These are phyloP conservation scores for Mycena polygramma DNA, from an alignment of 768 basidiomycete genomes.

Conservation along the genomic window DNA sequence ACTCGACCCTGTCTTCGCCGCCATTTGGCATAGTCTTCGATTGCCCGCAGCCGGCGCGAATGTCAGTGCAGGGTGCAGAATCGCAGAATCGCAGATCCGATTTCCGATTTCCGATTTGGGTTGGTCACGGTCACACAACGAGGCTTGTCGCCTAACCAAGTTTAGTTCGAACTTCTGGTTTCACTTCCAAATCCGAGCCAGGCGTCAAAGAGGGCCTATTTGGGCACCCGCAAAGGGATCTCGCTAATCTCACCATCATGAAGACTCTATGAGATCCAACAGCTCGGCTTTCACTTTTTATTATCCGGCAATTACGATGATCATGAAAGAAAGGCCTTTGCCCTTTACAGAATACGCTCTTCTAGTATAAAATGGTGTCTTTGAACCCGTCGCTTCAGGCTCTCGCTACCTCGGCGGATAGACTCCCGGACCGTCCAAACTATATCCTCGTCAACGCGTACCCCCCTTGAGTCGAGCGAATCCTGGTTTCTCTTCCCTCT, in stretches of 20 bases:
- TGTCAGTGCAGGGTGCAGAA: no score
- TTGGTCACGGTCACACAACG: conserved; percentile 20
- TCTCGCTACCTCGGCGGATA: conserved; percentile 9
- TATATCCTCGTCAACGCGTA: background rate
- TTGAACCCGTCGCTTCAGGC: conserved; percentile 8
- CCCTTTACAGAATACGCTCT: conserved; percentile 16
- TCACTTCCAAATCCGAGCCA: conserved; percentile 17
- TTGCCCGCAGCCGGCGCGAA: no score
- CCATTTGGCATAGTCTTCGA: background rate
- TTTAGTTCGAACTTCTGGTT: conserved; percentile 9
- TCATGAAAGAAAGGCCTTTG: conserved; percentile 9
- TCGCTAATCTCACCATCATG: conserved; percentile 53
- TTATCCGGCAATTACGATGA: conserved; percentile 33
- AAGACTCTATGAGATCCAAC: conserved; percentile 26
- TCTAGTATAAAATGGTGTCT: conserved; percentile 35
- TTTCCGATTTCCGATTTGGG: conserved; percentile 15
- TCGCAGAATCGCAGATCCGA: conserved; percentile 7
- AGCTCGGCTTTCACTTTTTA: conserved; percentile 17
- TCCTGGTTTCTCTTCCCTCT: background rate
- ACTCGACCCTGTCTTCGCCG: no score
- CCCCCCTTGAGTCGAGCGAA: background rate
- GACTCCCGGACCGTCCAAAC: background rate
- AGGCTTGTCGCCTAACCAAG: conserved; percentile 33
- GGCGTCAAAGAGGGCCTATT: conserved; percentile 30
- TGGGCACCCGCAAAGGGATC: conserved; percentile 43